These are phyloP conservation scores for Gastrolobium villosum DNA, from an alignment of 306 rosid genomes.

Conservation along the genomic window DNA sequence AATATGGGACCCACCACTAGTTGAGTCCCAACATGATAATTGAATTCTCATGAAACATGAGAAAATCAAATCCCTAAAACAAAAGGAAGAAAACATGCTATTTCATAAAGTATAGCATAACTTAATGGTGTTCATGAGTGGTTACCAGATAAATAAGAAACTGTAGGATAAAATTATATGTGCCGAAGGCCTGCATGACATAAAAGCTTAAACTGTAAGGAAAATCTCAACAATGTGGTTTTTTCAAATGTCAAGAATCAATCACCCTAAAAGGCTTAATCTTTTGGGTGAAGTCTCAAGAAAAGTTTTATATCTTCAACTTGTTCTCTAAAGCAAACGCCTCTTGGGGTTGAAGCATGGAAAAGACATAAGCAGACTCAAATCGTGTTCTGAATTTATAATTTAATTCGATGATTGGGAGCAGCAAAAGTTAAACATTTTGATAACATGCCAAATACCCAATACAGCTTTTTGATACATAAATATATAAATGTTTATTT, in stretches of 20 bases:
- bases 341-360: neutral
- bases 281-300: neutral
- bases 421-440: neutral
- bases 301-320: neutral
- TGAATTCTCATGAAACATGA: too few species aligned
- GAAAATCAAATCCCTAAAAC: too few species aligned
- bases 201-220: neutral
- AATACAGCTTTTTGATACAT: too few species aligned
- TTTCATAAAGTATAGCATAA: neutral
- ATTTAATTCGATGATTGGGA: neutral
- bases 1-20: too few species aligned
- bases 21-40: too few species aligned
- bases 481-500: neutral
- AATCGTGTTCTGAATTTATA: constrained; percentile 1
- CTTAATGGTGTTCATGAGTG: neutral
- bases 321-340: neutral
- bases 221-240: neutral
- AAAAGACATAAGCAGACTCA: neutral
- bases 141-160: constrained; percentile 7
- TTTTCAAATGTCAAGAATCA: constrained; percentile 2
- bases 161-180: neutral
- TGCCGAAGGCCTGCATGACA: constrained; percentile 14
- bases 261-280: constrained; percentile 6
- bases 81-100: constrained; percentile 8
- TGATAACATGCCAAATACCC: neutral